Conservation (phyloP, 768 basidiomycete species). For the Agaricus subrufescens region DNA sequence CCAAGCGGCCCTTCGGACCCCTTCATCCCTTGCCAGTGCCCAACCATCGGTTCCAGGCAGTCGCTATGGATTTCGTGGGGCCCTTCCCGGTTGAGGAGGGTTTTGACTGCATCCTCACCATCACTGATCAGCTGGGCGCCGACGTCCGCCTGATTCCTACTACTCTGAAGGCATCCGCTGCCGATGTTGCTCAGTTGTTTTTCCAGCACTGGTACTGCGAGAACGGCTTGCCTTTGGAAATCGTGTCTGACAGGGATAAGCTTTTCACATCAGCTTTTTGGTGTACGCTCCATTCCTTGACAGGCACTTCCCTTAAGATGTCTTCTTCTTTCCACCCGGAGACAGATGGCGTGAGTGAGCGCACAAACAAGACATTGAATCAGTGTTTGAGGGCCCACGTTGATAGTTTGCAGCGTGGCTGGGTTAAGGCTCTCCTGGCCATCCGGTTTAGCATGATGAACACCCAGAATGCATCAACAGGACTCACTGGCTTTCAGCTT, state of each 20-base stretch:
- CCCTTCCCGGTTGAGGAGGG: background rate
- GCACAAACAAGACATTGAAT: no score
- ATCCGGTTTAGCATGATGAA: no score
- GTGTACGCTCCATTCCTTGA: conserved; percentile 19
- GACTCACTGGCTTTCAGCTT: no score
- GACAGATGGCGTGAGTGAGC: no score
- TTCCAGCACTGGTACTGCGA: conserved; percentile 24
- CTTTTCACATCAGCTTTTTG: conserved; percentile 23
- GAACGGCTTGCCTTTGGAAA: conserved; percentile 23
- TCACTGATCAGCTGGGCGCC: conserved; percentile 6
- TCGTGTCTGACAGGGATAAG: conserved; percentile 28
- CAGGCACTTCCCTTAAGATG: conserved; percentile 21
- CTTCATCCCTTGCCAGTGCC: conserved; percentile 9
- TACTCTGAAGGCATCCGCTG: background rate
- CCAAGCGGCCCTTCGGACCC: conserved; percentile 24
- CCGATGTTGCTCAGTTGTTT: conserved; percentile 10
- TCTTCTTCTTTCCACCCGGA: no score
- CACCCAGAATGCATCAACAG: no score
- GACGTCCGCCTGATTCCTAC: conserved; percentile 11
- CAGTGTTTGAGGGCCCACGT: no score
- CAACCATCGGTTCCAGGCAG: background rate
- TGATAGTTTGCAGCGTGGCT: no score
- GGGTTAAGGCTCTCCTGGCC: no score
- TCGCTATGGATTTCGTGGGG: conserved; percentile 10
- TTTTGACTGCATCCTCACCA: background rate